A percentile compares a stretch with the other conserved stretches of the same genome.
Conservation (phyloP, 257 asterid genomes). For the Rehmannia glutinosa region DNA sequence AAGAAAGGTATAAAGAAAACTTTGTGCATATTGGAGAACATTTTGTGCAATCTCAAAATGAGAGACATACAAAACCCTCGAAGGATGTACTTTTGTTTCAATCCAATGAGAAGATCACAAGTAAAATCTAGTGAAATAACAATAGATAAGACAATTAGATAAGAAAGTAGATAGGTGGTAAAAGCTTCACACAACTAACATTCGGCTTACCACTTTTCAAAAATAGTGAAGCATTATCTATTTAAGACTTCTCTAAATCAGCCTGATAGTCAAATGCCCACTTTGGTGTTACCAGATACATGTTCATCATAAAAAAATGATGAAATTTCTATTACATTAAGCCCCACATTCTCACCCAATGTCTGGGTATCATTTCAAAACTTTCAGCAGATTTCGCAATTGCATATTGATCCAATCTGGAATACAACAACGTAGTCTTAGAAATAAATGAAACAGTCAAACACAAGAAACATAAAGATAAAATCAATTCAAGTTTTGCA, state of each 20-base stretch:
- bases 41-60: conserved; percentile 78
- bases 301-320: conserved; percentile 89
- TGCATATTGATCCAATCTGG: conserved; percentile 94
- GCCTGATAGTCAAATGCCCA: conserved; percentile 85
- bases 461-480: neutral
- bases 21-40: conserved; percentile 69
- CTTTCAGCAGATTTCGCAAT: conserved; percentile 95
- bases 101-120: conserved; percentile 49
- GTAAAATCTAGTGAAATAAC: neutral
- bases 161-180: neutral
- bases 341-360: conserved; percentile 98
- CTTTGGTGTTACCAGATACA: conserved; percentile 73
- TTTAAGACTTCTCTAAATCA: conserved; percentile 71
- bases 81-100: conserved; percentile 59
- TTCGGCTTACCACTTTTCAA: conserved; percentile 51
- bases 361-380: conserved; percentile 93
- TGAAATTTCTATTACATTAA: conserved; percentile 84
- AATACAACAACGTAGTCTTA: conserved; percentile 10
- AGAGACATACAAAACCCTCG: conserved; percentile 56
- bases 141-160: neutral
- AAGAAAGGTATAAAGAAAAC: conserved; percentile 19
- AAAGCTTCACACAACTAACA: neutral
- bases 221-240: conserved; percentile 59
- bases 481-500: too few relatives aligned
- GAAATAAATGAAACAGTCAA: neutral